A percentile compares a stretch with the other conserved stretches of the same genome.
Evolutionary conservation across 2,329 filamentous ascomycete species (phyloP).

Genomic region (Paecilomyces dactylethromorphus): DNA sequence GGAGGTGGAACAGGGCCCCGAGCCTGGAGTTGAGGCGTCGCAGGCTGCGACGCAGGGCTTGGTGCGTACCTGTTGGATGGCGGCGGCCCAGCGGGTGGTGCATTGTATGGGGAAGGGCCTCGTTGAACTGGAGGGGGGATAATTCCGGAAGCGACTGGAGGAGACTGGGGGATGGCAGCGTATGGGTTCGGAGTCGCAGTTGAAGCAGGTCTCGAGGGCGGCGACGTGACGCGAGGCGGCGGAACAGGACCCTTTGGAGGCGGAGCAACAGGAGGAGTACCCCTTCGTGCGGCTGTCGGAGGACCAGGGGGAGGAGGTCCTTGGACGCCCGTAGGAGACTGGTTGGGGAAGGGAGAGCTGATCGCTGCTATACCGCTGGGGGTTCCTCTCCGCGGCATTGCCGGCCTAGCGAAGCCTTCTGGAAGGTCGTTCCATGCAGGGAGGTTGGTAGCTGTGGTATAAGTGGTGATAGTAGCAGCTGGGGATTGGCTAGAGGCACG

Average conservation of each 20-base stretch:
- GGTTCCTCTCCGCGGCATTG: constrained; percentile 67
- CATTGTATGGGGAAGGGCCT: constrained; percentile 79
- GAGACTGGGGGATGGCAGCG: constrained; percentile 34
- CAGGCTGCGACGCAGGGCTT: constrained; percentile 51
- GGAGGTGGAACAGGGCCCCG: constrained; percentile 46
- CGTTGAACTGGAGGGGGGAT: constrained; percentile 58
- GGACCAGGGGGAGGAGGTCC: constrained; percentile 52
- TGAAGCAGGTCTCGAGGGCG: constrained; percentile 9
- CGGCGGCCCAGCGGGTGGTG: constrained; percentile 64
- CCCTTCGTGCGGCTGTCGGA: constrained; percentile 52
- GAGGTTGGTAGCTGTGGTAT: constrained; percentile 58
- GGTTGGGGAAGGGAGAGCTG: constrained; percentile 68
- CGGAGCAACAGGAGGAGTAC: constrained; percentile 53
- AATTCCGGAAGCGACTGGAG: constrained; percentile 33
- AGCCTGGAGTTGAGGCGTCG: constrained; percentile 38
- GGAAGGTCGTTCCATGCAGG: constrained; percentile 94
- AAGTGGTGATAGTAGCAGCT: constrained; percentile 57
- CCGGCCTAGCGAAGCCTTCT: constrained; percentile 65
- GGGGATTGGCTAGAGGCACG: constrained; percentile 63
- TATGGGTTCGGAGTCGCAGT: constrained; percentile 34
- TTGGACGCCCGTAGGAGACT: constrained; percentile 41
- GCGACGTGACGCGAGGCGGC: background rate
- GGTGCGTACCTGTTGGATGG: constrained; percentile 71
- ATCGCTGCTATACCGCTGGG: constrained; percentile 58
- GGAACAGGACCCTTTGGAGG: constrained; percentile 42